Percentiles rank a stretch among this genome's conserved stretches.
Conservation (phyloP, 805 yeast species). For the Candida railenensis region DNA sequence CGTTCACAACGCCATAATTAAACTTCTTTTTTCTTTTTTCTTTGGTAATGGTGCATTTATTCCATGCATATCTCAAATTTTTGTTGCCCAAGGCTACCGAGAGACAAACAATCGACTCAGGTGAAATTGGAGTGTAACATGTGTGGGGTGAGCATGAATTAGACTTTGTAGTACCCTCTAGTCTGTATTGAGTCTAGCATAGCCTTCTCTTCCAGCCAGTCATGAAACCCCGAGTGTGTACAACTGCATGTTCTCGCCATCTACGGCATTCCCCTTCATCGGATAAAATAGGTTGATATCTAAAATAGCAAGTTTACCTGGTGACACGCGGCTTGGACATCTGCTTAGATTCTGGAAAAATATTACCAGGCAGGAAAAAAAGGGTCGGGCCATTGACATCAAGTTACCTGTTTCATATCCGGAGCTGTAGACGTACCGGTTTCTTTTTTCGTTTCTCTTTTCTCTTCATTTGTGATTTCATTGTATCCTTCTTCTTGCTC, state of each 20-base stretch:
- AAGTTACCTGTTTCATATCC: too few species aligned
- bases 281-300: background rate
- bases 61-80: background rate
- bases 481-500: background rate
- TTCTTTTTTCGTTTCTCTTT: background rate
- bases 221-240: too few species aligned
- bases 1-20: background rate
- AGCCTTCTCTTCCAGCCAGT: too few species aligned
- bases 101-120: too few species aligned
- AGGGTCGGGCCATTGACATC: background rate
- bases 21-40: background rate
- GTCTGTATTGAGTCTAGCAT: too few species aligned
- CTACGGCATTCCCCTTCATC: too few species aligned
- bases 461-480: background rate
- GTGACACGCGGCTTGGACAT: background rate
- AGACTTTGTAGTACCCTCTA: too few species aligned
- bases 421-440: too few species aligned
- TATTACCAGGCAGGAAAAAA: background rate
- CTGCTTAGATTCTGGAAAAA: background rate
- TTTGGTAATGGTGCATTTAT: background rate
- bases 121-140: too few species aligned
- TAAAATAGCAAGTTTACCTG: background rate
- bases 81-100: too few species aligned
- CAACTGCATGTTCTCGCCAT: too few species aligned
- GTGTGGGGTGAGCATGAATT: too few species aligned